phyloP scores from a whole-genome alignment of 1,284 basidiomycete genomes.

The Mycocalia duriaeana region DNA sequence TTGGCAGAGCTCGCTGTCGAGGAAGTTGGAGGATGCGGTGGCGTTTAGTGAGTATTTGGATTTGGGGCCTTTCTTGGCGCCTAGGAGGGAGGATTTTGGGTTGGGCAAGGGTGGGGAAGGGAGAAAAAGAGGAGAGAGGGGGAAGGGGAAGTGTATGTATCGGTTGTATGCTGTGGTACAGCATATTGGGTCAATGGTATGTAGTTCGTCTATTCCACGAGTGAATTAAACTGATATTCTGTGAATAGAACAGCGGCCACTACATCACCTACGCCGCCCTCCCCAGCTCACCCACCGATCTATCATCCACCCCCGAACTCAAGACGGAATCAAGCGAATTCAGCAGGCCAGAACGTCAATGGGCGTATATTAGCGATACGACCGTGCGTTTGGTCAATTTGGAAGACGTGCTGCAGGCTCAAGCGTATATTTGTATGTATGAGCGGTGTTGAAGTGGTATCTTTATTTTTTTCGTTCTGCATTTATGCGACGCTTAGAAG shows the following conservation, averaged over 20 bases:
- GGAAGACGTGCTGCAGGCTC: slow-evolving; percentile 85
- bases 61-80: slow-evolving; percentile 81
- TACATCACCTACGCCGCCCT: slow-evolving; percentile 79
- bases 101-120: slow-evolving; percentile 34
- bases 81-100: slow-evolving; percentile 69
- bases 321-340: too few species aligned
- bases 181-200: slow-evolving; percentile 85
- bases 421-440: slow-evolving; percentile 90
- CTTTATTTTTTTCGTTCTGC: neutral
- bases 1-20: slow-evolving; percentile 36
- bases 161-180: slow-evolving; percentile 82
- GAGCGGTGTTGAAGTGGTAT: slow-evolving; percentile 46
- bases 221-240: slow-evolving; percentile 9
- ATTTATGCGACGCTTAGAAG: too few species aligned
- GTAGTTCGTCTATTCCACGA: slow-evolving; percentile 17
- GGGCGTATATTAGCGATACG: slow-evolving; percentile 89
- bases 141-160: slow-evolving; percentile 60
- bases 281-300: slow-evolving; percentile 28
- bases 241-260: slow-evolving; percentile 69
- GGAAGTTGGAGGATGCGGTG: slow-evolving; percentile 83
- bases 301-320: slow-evolving; percentile 7
- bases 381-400: slow-evolving; percentile 73
- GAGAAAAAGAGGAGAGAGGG: slow-evolving; percentile 22
- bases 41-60: slow-evolving; percentile 86
- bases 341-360: slow-evolving; percentile 47